phyloP scores from a whole-genome alignment of 2,329 filamentous ascomycete genomes.

The Aspergillus phoenicis region DNA sequence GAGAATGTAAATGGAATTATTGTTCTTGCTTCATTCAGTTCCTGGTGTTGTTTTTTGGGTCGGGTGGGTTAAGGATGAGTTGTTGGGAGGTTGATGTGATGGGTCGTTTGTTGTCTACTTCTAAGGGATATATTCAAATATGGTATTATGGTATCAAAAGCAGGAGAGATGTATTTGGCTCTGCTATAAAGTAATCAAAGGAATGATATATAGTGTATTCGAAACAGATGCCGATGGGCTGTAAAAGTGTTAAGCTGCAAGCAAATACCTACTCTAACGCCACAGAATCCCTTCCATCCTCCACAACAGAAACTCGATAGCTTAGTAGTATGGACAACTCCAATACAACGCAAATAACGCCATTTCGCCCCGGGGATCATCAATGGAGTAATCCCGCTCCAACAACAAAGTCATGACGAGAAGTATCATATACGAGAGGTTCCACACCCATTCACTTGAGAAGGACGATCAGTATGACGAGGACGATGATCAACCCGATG shows the following conservation, averaged over 20 bases:
- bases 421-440: not conserved
- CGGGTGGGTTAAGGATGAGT: too few relatives aligned
- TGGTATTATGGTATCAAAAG: not conserved
- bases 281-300: not conserved
- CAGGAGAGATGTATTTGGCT: not conserved
- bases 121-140: too few relatives aligned
- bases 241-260: too few relatives aligned
- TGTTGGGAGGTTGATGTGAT: too few relatives aligned
- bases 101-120: too few relatives aligned
- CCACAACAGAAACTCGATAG: conserved; percentile 4
- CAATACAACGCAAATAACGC: conserved; percentile 2
- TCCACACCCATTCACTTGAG: conserved; percentile 59
- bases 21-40: not conserved
- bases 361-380: not conserved
- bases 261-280: not conserved
- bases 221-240: not conserved
- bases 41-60: not conserved
- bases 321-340: conserved; percentile 4
- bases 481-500: conserved; percentile 76
- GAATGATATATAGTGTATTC: conserved; percentile 6
- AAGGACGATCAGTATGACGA: conserved; percentile 80
- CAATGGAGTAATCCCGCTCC: not conserved
- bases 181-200: not conserved
- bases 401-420: not conserved
- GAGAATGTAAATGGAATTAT: not conserved